These are phyloP conservation scores for Neofusicoccum kwambonambiense DNA, from an alignment of 2,329 filamentous ascomycete genomes.

Conservation along the genomic window DNA sequence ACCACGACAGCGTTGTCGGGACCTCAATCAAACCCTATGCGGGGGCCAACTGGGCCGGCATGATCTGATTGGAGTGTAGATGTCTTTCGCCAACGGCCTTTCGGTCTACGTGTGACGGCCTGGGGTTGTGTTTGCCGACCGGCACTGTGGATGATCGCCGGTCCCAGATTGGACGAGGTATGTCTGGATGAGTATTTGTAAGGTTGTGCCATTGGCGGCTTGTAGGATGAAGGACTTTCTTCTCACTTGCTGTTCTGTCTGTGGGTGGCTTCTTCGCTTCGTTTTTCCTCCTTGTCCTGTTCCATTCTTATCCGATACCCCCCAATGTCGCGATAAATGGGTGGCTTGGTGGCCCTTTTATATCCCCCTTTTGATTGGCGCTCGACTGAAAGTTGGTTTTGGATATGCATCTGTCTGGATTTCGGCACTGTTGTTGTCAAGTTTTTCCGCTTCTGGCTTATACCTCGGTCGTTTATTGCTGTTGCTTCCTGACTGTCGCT, in stretches of 20 bases:
- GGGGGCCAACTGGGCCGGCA: constrained; percentile 9
- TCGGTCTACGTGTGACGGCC: background rate
- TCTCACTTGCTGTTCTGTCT: background rate
- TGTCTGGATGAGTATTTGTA: background rate
- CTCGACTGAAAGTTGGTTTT: background rate
- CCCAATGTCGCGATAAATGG: constrained; percentile 12
- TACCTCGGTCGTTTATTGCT: background rate
- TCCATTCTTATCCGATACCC: constrained; percentile 15
- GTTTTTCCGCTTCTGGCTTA: constrained; percentile 1
- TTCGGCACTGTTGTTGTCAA: background rate
- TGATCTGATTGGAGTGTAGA: constrained; percentile 13
- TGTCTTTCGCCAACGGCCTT: background rate
- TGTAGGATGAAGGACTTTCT: constrained; percentile 2
- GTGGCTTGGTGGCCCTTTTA: constrained; percentile 7
- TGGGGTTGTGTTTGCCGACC: background rate
- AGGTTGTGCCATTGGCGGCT: background rate
- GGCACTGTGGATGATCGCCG: constrained; percentile 1
- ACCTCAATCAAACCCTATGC: background rate
- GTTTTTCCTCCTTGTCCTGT: background rate
- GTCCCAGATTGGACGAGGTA: background rate
- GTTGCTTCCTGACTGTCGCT: constrained; percentile 1
- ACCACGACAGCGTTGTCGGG: constrained; percentile 6
- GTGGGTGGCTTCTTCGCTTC: constrained; percentile 2
- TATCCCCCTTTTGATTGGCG: constrained; percentile 6
- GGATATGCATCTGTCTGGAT: constrained; percentile 1